Evolutionary conservation across 495 filamentous ascomycete species (phyloP), one percentile per base, ranked within the genome.

Genomic region (Talaromyces stipitatus): DNA sequence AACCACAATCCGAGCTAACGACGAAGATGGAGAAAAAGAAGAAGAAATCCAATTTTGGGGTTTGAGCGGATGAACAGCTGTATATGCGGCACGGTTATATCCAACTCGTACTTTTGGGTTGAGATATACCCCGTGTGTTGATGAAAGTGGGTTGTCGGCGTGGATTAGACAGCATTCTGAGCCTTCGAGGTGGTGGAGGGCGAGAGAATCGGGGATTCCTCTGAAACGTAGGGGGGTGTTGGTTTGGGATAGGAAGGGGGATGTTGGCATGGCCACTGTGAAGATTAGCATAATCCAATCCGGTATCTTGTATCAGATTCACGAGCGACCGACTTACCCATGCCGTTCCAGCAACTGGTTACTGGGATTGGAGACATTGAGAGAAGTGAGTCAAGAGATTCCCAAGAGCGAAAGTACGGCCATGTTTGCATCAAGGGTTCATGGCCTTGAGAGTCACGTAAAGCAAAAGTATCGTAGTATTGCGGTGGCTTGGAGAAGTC

Each of bases 101-200:
- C 80, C 86, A 2, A 95, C 90, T 1, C 89, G 80, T 7, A 94
- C 88, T 24, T 81, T 75, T 4, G 90, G 89, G 65, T 95, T 94
- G 29, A 95, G 63, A 66, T 79, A 95, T 2, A 91, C 82, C 10
- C 89, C 89, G 38, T 78, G 73, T 24, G 71, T 62, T 1, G 58
- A 53, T 2, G 77, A 74, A 12, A 80, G 56, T 0, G 71, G 73
- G 62, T 91, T 92, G 62, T 92, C 90, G 2, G 80, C 82, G 63
- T 92, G 90, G 24, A 92, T 86, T 11, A 92, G 78, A 67, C 90
- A 95, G 70, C 89, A 92, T 66, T 95, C 90, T 4, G 84, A 88
- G 26, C 77, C 90, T 64, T 92, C 90, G 45, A 95, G 72, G 63
- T 92, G 89, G 2, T 68, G 65, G 2, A 69, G 61, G 0, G 89